These are phyloP conservation scores for Mrakia hoshinonis DNA, from an alignment of 768 basidiomycete species.

Conservation along the genomic window DNA sequence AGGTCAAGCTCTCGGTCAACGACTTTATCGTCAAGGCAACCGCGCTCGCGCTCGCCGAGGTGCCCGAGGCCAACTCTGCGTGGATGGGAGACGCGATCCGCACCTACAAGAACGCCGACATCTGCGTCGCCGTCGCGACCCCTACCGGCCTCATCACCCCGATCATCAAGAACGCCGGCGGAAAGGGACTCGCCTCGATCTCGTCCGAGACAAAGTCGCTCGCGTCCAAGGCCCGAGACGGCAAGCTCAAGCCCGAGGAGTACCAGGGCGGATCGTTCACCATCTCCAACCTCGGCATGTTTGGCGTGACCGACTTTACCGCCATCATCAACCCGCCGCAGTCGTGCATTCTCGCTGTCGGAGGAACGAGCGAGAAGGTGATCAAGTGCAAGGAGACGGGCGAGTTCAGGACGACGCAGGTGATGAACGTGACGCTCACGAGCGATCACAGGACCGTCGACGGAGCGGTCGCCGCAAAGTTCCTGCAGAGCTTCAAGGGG, in stretches of 20 bases:
- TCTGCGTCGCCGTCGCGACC: conserved; percentile 93
- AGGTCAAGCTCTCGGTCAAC: conserved; percentile 81
- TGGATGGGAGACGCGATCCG: conserved; percentile 94
- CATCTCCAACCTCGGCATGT: conserved; percentile 99
- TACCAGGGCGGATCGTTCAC: conserved; percentile 99
- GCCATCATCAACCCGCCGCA: conserved; percentile 99
- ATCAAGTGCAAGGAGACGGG: conserved; percentile 45
- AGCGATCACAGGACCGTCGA: conserved; percentile 94
- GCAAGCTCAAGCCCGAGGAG: conserved; percentile 86
- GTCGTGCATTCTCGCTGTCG: conserved; percentile 93
- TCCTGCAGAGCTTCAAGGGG: conserved; percentile 86
- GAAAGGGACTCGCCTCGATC: conserved; percentile 85
- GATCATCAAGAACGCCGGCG: conserved; percentile 84
- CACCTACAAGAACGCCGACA: conserved; percentile 91
- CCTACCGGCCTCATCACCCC: conserved; percentile 94
- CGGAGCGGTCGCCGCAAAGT: conserved; percentile 87
- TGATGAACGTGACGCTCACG: conserved; percentile 94
- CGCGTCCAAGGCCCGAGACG: conserved; percentile 91
- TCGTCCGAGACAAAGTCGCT: conserved; percentile 85
- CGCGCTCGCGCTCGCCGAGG: conserved; percentile 79
- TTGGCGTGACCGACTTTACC: conserved; percentile 85
- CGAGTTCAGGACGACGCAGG: conserved; percentile 83
- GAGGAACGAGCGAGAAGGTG: conserved; percentile 73
- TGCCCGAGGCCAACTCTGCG: conserved; percentile 95
- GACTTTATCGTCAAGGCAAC: conserved; percentile 97